A percentile compares a stretch with the other conserved stretches of the same genome.
phyloP scores from a whole-genome alignment of 2,329 filamentous ascomycete species.

The Blastomyces parvus region DNA sequence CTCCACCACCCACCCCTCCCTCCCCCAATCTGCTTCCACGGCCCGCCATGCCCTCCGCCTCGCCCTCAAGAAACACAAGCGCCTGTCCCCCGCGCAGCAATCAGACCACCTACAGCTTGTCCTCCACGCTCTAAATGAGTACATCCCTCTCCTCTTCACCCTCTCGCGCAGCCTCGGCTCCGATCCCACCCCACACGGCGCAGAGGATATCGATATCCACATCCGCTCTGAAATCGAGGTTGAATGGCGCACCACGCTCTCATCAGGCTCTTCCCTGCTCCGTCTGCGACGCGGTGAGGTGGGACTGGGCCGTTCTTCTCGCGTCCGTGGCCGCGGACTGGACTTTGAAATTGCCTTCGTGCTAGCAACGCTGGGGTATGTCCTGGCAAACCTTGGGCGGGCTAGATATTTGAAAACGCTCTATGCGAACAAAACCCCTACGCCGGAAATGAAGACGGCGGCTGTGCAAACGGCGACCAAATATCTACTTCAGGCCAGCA shows the following conservation, averaged over 20 bases:
- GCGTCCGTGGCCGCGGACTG: slow-evolving; percentile 62
- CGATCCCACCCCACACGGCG: slow-evolving; percentile 25
- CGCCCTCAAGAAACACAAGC: slow-evolving; percentile 79
- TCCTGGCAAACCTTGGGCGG: slow-evolving; percentile 63
- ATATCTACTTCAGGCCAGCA: slow-evolving; percentile 65
- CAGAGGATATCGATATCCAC: slow-evolving; percentile 58
- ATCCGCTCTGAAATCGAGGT: slow-evolving; percentile 57
- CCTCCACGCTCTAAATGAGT: slow-evolving; percentile 59
- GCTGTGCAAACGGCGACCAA: slow-evolving; percentile 67
- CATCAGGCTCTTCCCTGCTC: slow-evolving; percentile 43
- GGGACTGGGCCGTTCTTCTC: slow-evolving; percentile 34
- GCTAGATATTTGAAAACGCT: slow-evolving; percentile 58
- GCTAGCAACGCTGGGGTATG: slow-evolving; percentile 65
- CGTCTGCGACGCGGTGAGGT: slow-evolving; percentile 13
- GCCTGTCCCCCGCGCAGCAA: slow-evolving; percentile 63
- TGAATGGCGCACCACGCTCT: slow-evolving; percentile 75
- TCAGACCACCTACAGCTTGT: slow-evolving; percentile 61
- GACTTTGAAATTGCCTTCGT: slow-evolving; percentile 77
- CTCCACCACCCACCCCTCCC: slow-evolving; percentile 77
- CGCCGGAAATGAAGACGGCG: slow-evolving; percentile 57
- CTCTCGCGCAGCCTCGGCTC: slow-evolving; percentile 62
- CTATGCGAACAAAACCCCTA: slow-evolving; percentile 55
- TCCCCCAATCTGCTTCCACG: slow-evolving; percentile 72
- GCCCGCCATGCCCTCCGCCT: slow-evolving; percentile 75
- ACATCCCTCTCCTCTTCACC: slow-evolving; percentile 74